Conservation (phyloP, 129 eudicot genomes). For the Kitagawia praeruptora region DNA sequence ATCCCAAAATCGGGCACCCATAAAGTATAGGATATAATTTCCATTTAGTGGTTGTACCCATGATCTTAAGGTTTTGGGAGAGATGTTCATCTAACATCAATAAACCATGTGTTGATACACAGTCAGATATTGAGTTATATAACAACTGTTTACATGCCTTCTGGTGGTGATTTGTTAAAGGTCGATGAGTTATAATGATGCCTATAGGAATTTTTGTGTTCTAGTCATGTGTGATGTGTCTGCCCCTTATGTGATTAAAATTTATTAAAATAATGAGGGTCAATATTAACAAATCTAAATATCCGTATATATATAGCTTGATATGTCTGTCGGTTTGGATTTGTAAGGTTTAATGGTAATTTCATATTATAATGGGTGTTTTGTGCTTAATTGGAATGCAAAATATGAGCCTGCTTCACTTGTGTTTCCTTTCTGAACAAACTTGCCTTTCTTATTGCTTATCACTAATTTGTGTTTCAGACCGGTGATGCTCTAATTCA, state of each 20-base stretch:
- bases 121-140: not conserved
- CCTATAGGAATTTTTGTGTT: not conserved
- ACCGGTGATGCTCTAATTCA: conserved; percentile 94
- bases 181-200: not conserved
- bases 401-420: not conserved
- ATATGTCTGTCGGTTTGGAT: not conserved
- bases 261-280: not conserved
- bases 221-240: not conserved
- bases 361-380: not conserved
- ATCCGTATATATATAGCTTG: not conserved
- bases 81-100: not conserved
- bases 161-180: not conserved
- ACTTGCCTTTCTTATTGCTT: not conserved
- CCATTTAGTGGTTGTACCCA: not conserved
- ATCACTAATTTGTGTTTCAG: conserved; percentile 29
- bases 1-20: not conserved
- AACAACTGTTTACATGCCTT: not conserved
- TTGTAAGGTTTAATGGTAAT: not conserved
- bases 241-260: not conserved
- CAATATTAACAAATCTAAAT: not conserved
- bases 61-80: not conserved
- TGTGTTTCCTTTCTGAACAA: conserved; percentile 7
- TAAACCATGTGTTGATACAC: not conserved
- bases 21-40: not conserved
- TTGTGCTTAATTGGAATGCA: not conserved